Evolutionary conservation across 768 basidiomycete species (phyloP).

Genomic region (Calvatia gigantea): DNA sequence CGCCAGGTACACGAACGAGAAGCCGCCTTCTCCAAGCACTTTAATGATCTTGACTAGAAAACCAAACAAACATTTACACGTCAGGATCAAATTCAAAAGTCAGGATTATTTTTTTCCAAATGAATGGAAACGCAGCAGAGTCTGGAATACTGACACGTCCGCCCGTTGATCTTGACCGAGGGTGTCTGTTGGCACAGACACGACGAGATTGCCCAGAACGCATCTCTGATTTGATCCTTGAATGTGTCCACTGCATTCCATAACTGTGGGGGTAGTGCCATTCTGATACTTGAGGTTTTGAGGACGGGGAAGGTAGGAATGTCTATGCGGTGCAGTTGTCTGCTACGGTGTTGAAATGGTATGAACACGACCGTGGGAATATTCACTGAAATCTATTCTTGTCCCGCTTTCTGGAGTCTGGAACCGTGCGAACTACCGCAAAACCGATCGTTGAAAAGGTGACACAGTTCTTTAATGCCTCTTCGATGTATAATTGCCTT

Average conservation of each 20-base stretch:
- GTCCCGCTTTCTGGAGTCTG: too few species aligned
- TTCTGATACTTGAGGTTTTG: slow-evolving; percentile 10
- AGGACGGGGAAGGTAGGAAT: not conserved
- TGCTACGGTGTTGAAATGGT: not conserved
- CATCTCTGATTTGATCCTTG: slow-evolving; percentile 78
- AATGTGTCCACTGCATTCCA: slow-evolving; percentile 49
- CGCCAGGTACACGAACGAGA: slow-evolving; percentile 87
- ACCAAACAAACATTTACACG: not conserved
- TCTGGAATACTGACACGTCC: slow-evolving; percentile 63
- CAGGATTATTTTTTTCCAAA: not conserved
- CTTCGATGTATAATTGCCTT: too few species aligned
- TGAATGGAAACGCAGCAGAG: too few species aligned
- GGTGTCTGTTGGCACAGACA: slow-evolving; percentile 80
- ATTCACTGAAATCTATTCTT: not conserved
- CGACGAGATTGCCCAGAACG: slow-evolving; percentile 75
- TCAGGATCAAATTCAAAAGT: not conserved
- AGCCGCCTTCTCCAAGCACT: slow-evolving; percentile 94
- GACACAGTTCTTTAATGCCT: too few species aligned
- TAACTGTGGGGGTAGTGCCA: slow-evolving; percentile 36
- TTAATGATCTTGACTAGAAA: slow-evolving; percentile 81
- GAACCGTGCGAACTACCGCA: too few species aligned
- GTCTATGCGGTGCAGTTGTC: not conserved
- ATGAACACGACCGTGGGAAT: not conserved
- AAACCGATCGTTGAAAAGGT: too few species aligned
- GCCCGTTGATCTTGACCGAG: slow-evolving; percentile 92